Base-by-base conservation (phyloP, 306 rosid species). In the Fragaria ananassa region DNA sequence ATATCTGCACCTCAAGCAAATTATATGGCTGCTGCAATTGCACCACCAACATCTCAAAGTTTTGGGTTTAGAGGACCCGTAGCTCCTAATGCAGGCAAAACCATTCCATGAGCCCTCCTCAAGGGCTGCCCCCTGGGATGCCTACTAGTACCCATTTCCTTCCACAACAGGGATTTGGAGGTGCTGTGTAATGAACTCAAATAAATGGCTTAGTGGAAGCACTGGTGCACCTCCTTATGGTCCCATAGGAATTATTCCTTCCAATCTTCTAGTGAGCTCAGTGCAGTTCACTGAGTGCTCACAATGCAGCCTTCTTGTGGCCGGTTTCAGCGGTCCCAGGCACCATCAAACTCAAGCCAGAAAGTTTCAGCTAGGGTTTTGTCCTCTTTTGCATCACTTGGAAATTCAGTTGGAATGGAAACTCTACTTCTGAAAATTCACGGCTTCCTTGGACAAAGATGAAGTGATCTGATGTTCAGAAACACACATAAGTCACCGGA, bases 401-500 rank as follows among this genome's bases (percentile, higher is more conserved):
- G 86, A 74, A 69, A 70, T 74, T 68, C 93, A 51, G 88, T 49
- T 80, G 96, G 90, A 66, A 68, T 76, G 92, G 90, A 73, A 88
- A 79, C 84, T 79, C 88, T 71, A 77, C 66, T 63, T 76, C 90
- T 53, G 93, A 89, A 74, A 81, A 79, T 75, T 81, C 80, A 58
- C 97, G 88, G 74, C 72, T 51, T 83, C 46, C 94, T 44, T 94
- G 98, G 98, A 97, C 97, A 80, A 94, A 94, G 84, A 89, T 94
- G 98, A 94, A 87, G 76, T 93, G 91, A 80, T 80, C 93, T 79
- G 96, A 94, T 84, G 92, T 92, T 74, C 96, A 91, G 82, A 92
- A 94, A 84, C 92, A 94, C 78, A 72, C 85, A 2, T 92, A 62
- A 84, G 90, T 94, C 84, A 92, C 97, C 2, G 97, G 97, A 73